Conservation (phyloP, 371 early-diverging fungal species). For the Fennellomyces sp. region DNA sequence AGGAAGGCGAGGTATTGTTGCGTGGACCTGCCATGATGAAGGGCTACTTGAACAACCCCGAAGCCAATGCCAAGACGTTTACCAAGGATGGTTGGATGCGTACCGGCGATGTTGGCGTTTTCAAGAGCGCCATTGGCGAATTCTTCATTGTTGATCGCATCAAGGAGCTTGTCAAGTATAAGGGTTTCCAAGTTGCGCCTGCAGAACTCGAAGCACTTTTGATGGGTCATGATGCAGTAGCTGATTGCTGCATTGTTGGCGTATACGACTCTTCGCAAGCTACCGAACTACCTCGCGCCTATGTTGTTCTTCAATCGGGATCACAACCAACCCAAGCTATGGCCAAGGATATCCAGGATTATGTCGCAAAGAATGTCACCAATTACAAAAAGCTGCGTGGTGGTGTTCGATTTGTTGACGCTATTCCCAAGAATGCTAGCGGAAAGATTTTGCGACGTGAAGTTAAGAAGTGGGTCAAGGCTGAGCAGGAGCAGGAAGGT, state of each 20-base stretch:
- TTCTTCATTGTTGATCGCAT: constrained; percentile 74
- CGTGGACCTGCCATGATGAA: constrained; percentile 86
- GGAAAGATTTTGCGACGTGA: constrained; percentile 82
- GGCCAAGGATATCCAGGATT: constrained; percentile 35
- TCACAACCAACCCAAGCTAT: constrained; percentile 19
- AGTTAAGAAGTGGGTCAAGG: constrained; percentile 39
- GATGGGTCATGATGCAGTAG: constrained; percentile 64
- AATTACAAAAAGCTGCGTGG: constrained; percentile 81
- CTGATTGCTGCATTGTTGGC: constrained; percentile 79
- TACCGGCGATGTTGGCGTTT: constrained; percentile 84
- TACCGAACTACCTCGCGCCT: constrained; percentile 83
- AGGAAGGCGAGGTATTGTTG: constrained; percentile 76
- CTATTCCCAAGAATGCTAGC: constrained; percentile 74
- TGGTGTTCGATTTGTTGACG: constrained; percentile 69
- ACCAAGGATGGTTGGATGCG: constrained; percentile 76
- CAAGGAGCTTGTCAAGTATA: constrained; percentile 80
- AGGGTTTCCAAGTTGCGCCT: constrained; percentile 80
- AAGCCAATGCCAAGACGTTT: constrained; percentile 74
- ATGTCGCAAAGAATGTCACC: constrained; percentile 66
- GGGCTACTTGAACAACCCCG: constrained; percentile 69
- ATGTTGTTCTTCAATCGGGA: constrained; percentile 58
- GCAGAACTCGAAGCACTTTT: constrained; percentile 79
- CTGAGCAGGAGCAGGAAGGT: constrained; percentile 24
- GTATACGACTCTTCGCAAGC: constrained; percentile 52
- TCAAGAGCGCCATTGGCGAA: constrained; percentile 52